Evolutionary conservation across 768 basidiomycete genomes (phyloP), one percentile per base, ranked within the genome.

Genomic region (Amanita pseudoporphyria): DNA sequence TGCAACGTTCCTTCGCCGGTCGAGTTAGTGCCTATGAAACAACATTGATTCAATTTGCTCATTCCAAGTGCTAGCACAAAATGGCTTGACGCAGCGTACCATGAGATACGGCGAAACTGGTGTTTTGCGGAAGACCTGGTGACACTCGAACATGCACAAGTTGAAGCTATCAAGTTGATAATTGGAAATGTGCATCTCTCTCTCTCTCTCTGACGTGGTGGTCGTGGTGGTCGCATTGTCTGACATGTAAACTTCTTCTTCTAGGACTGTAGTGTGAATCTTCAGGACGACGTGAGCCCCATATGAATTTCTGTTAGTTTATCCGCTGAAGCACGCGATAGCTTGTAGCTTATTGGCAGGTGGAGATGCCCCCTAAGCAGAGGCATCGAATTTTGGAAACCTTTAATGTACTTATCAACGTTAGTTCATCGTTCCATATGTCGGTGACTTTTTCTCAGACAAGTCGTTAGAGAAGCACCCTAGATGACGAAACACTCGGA

Each of bases 331-430:
- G 19, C 38, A 12, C n/a, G 35, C 22, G 35, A 19, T 52, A 88
- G 86, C 58, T 88, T 19, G 78, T 85, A 40, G 69, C 73, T 19
- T 82, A 73, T 59, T 88, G 84, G 83, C 72, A 80, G 61, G 69
- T 61, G 33, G 62, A 56, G 24, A 70, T 72, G 51, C 76, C 84
- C 24, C 86, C 84, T 0, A 65, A 61, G 36, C 71, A 69, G 53
- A 70, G 82, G 51, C 64, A 72, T 36, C 71, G 78, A 36, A 58
- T 74, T 7, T 70, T 77, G 16, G 77, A 81, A 55, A 71, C 74
- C 19, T 60, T 76, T 9, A 78, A 77, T 56, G 62, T 83, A 13
- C 64, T 80, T 50, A 63, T 81, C 58, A 82, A 86, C 57, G 85
- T 84, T 51, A 55, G 80, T 63, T 18, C 40, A 35, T 6, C 42